Conservation (phyloP, 768 basidiomycete species). For the Mycena indigotica region DNA sequence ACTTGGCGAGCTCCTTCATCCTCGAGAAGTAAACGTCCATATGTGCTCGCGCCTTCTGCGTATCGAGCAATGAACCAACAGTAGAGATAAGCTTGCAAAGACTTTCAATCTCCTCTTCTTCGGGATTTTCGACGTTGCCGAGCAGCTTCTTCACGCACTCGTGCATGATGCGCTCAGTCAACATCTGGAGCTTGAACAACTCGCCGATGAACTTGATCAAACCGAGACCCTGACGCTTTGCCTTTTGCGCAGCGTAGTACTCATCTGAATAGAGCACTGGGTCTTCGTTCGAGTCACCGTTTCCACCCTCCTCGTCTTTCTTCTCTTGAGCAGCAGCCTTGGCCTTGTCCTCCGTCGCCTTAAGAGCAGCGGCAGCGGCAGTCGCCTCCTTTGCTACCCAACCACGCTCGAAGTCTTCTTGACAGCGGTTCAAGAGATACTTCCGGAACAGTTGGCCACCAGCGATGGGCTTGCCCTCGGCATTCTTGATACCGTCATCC, state of each 20-base stretch:
- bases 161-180: conserved; percentile 98
- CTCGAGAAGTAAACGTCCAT: conserved; percentile 93
- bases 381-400: conserved; percentile 90
- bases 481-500: conserved; percentile 81
- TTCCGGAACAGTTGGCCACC: conserved; percentile 96
- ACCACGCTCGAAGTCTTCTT: conserved; percentile 96
- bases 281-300: conserved; percentile 47
- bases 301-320: conserved; percentile 34
- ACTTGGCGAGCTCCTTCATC: conserved; percentile 82
- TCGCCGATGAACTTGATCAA: conserved; percentile 98
- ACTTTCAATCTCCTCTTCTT: conserved; percentile 97
- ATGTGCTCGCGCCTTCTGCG: conserved; percentile 75
- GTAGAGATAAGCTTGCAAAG: conserved; percentile 91
- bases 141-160: conserved; percentile 96
- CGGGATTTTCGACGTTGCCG: conserved; percentile 90
- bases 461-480: conserved; percentile 84
- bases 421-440: conserved; percentile 94
- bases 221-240: conserved; percentile 95
- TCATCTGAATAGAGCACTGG: conserved; percentile 89
- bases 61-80: conserved; percentile 83
- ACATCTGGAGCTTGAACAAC: conserved; percentile 98
- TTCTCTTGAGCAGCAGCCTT: conserved; percentile 68
- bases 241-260: conserved; percentile 95
- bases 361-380: conserved; percentile 81
- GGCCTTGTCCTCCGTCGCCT: conserved; percentile 84